Conservation (phyloP, 306 rosid species). For the Astragalus glycyphyllos region DNA sequence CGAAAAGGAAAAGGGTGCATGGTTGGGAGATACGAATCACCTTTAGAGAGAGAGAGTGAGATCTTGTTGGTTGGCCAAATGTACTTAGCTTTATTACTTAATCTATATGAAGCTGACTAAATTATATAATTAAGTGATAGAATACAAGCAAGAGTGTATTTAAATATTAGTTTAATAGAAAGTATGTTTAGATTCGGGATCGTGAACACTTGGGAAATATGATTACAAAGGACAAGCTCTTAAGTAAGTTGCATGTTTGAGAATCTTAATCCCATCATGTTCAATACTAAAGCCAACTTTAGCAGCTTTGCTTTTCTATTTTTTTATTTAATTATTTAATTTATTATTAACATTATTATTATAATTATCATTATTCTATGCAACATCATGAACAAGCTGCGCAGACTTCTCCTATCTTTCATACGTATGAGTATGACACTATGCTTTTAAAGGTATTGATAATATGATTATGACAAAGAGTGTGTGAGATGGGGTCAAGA, state of each 20-base stretch:
- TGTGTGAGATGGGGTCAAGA: conserved; percentile 49
- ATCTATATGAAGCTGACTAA: conserved; percentile 24
- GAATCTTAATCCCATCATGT: conserved; percentile 78
- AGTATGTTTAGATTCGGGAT: conserved; percentile 67
- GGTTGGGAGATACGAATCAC: conserved; percentile 41
- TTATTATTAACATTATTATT: neutral
- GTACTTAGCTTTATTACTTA: conserved; percentile 26
- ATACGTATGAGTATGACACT: conserved; percentile 49
- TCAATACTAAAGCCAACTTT: conserved; percentile 44
- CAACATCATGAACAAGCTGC: conserved; percentile 47
- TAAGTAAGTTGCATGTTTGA: conserved; percentile 74
- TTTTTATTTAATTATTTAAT: neutral
- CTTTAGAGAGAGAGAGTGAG: conserved; percentile 40
- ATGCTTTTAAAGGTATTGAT: conserved; percentile 39
- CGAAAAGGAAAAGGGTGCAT: conserved; percentile 6
- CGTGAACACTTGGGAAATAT: conserved; percentile 77
- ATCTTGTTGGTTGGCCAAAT: conserved; percentile 39
- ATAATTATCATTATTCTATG: conserved; percentile 35
- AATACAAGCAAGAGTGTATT: conserved; percentile 6
- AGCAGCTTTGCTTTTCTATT: conserved; percentile 46
- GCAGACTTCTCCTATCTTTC: conserved; percentile 43
- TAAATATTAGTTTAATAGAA: conserved; percentile 30
- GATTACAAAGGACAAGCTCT: conserved; percentile 75
- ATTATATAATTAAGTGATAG: conserved; percentile 21
- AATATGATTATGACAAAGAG: conserved; percentile 38